Percentiles rank a stretch among this genome's conserved stretches.
Evolutionary conservation across 345 rosid genomes (phyloP).

Genomic region (Kandelia obovata): DNA sequence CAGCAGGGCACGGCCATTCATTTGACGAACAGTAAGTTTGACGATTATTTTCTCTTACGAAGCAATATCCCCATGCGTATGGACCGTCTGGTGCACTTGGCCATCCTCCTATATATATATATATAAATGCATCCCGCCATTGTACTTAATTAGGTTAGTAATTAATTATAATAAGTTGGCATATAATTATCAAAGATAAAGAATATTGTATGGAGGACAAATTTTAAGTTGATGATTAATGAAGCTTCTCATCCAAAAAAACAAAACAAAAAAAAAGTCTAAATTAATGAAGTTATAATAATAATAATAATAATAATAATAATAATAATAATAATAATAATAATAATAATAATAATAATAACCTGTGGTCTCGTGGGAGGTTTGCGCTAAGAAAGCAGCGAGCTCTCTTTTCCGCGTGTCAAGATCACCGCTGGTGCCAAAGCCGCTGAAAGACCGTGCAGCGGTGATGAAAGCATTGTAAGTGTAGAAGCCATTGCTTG

Average conservation of each 20-base stretch:
- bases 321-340: not conserved
- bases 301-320: not conserved
- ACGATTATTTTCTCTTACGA: slow-evolving; percentile 18
- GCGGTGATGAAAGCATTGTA: slow-evolving; percentile 33
- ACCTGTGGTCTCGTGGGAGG: slow-evolving; percentile 41
- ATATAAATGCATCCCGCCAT: not conserved
- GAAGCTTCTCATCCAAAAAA: no score
- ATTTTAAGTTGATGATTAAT: no score
- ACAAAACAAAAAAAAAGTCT: not conserved
- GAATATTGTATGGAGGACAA: no score
- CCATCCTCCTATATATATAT: slow-evolving; percentile 46
- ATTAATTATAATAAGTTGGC: no score
- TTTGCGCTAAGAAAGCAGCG: slow-evolving; percentile 39
- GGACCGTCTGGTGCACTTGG: slow-evolving; percentile 54
- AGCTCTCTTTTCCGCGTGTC: slow-evolving; percentile 31
- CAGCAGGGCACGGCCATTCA: slow-evolving; percentile 52
- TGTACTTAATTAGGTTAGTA: no score
- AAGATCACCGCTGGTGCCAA: slow-evolving; percentile 29
- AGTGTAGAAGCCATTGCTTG: slow-evolving; percentile 28
- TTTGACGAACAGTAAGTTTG: slow-evolving; percentile 21
- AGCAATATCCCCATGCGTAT: slow-evolving; percentile 59
- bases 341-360: not conserved
- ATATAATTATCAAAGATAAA: no score
- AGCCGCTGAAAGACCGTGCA: slow-evolving; percentile 23
- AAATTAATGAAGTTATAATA: not conserved